Evolutionary conservation across 352 stramenopile genomes (phyloP), one percentile per base, ranked within the genome.

Genomic region (Pythium apleroticum): DNA sequence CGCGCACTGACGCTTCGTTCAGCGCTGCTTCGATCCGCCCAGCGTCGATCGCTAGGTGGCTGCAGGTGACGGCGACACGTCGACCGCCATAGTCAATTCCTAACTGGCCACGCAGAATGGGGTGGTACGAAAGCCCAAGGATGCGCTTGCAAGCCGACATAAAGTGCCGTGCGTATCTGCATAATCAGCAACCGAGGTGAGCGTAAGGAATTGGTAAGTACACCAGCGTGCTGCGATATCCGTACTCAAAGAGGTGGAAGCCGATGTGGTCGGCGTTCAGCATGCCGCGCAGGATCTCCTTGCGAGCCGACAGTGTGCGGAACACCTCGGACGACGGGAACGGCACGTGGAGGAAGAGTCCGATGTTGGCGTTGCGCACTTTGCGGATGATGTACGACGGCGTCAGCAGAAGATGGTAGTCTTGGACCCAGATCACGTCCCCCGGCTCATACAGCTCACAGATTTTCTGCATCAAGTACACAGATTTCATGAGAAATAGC

Each of bases 241-340:
- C 81, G 59, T 96, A 98, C 78, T 98, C 92, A 69, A 96, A 98
- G 24, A 97, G 79, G 71, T 98, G 91, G 60, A 98, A 98, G 2
- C 93, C 94, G 53, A 98, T 91, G 66, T 97, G 88, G 60, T 98
- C 91, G 12, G 90, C 90, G 55, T 91, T 89, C 2, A 98, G 74
- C 75, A 98, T 94, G 10, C 88, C 91, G 50, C 91, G 71, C 28
- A 98, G 71, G 19, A 98, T 77, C 64, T 96, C 88, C 57, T 97
- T 96, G 20, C 93, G 76, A 66, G 93, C 92, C 9, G 94, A 98
- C 0, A 99, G 76, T 6, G 96, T 98, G 25, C 97, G 83, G 71
- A 99, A 99, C 7, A 99, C 98, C 73, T 99, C 97, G 0, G 93
- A 98, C 28, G 91, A 98, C 25, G 98, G 98, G 69, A 99, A 99